Conservation (phyloP, 768 basidiomycete genomes). For the Russula virescens region DNA sequence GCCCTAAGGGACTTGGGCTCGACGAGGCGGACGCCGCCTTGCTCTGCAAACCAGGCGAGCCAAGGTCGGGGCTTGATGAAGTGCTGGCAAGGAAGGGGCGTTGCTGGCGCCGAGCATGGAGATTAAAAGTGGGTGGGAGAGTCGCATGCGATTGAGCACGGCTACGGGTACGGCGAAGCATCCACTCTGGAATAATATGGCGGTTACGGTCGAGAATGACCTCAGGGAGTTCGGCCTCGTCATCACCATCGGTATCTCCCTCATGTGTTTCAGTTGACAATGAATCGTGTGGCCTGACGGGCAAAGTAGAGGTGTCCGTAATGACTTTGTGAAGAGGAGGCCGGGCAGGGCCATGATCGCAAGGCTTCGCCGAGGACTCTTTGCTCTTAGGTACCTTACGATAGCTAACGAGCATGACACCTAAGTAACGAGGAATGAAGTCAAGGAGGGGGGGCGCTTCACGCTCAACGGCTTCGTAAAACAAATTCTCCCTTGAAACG, state of each 20-base stretch:
- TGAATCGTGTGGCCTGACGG: not conserved
- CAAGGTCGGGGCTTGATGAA: conserved; percentile 69
- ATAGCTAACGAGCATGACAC: conserved; percentile 98
- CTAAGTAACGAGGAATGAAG: conserved; percentile 96
- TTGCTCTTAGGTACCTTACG: conserved; percentile 51
- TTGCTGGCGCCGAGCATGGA: conserved; percentile 36
- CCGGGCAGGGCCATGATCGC: conserved; percentile 22
- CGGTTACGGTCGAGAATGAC: conserved; percentile 87
- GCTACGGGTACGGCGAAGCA: conserved; percentile 50
- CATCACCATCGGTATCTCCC: conserved; percentile 39
- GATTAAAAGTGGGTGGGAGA: conserved; percentile 29
- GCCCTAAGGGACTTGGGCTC: conserved; percentile 38
- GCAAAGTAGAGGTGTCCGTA: conserved; percentile 25
- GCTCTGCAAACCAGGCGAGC: conserved; percentile 25
- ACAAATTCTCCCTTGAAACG: conserved; percentile 93
- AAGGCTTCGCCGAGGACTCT: conserved; percentile 18
- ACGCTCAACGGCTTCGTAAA: conserved; percentile 94
- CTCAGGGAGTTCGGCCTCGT: conserved; percentile 85
- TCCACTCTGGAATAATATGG: conserved; percentile 96
- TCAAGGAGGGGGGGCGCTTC: conserved; percentile 88
- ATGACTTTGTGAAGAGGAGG: conserved; percentile 29
- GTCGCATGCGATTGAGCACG: conserved; percentile 43
- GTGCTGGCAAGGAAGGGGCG: conserved; percentile 46
- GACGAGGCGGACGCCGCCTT: conserved; percentile 21
- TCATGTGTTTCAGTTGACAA: conserved; percentile 28